phyloP scores from a whole-genome alignment of 2,329 filamentous ascomycete genomes.

The Monosporascus sp. region DNA sequence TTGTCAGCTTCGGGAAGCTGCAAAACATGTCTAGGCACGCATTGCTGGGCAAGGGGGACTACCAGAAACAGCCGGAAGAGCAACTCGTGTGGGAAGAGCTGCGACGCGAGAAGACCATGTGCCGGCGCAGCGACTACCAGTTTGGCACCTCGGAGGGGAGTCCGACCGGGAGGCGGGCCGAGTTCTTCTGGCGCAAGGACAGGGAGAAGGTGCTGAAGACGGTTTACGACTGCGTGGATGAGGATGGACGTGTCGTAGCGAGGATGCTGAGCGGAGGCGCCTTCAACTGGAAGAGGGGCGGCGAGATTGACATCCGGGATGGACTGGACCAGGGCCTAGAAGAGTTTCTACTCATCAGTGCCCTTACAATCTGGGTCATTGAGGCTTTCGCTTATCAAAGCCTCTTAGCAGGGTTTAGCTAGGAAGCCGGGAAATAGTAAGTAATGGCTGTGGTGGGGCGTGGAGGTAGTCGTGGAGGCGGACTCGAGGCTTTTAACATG shows the following conservation, averaged over 20 bases:
- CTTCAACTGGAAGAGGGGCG: constrained; percentile 4
- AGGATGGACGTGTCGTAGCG: constrained; percentile 1
- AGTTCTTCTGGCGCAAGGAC: constrained; percentile 7
- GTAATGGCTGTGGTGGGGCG: no score
- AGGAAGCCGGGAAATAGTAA: constrained; percentile 5
- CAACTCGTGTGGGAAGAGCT: constrained; percentile 2
- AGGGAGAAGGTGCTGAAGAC: not conserved
- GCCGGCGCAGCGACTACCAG: constrained; percentile 6
- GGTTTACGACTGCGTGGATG: constrained; percentile 5
- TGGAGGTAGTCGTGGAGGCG: no score
- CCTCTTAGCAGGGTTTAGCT: not conserved
- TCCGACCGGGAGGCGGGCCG: not conserved
- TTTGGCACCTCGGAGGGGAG: not conserved
- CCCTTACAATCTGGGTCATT: constrained; percentile 1
- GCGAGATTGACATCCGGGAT: constrained; percentile 3
- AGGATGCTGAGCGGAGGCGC: constrained; percentile 4
- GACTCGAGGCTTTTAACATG: no score
- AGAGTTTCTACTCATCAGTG: constrained; percentile 4
- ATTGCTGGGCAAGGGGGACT: constrained; percentile 1
- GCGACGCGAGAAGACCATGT: constrained; percentile 2
- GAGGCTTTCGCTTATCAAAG: constrained; percentile 6
- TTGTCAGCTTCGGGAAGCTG: not conserved
- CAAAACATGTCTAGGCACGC: not conserved
- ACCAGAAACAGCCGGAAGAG: not conserved
- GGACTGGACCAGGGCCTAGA: constrained; percentile 1